Evolutionary conservation across 179 eudicot species (phyloP), one percentile per base, ranked within the genome.

Genomic region (Beta macrorhiza): DNA sequence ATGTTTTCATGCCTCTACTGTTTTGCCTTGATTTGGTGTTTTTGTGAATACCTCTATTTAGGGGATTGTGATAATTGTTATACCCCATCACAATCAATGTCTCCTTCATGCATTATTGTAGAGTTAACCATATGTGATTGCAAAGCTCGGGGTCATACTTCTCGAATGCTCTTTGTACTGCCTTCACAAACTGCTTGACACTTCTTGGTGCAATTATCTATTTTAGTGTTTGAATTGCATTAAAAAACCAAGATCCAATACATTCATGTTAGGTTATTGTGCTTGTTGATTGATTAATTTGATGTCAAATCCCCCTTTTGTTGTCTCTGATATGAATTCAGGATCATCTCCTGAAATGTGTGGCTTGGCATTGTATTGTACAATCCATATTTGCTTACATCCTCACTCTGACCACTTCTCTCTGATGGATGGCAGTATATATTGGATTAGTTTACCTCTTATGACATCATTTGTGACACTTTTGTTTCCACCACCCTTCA

Each of bases 201-300:
- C 25, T 52, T 11, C 56, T 52, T 52, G 56, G 6, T 5, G 6
- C 8, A 5, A 6, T 52, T 52, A 52, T 52, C 1, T 52, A 5
- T 11, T 11, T 25, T 25, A 25, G 11, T 52, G 62, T 25, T 25
- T 25, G 25, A 25, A 25, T 25, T 25, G 25, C 25, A 25, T 25
- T 25, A 25, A 25, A 25, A 22, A 52, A 45, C 19, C 79, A 56
- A 76, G 42, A 63, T 45, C 79, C 16, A 76, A 58, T 7, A 76
- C 25, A 67, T 63, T 76, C 0, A 76, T 56, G 9, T 76, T 19
- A 19, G 70, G 58, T 20, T 58, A 45, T 9, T 76, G 45, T 0
- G 70, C 56, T 42, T 68, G 79, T 37, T 76, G 71, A 19, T 15
- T 15, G 10, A 62, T 45, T 22, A 77, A 19, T 42, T 63, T 22